These are phyloP conservation scores for Fusarium sp. DNA, from an alignment of 2,329 filamentous ascomycete genomes.

Conservation along the genomic window DNA sequence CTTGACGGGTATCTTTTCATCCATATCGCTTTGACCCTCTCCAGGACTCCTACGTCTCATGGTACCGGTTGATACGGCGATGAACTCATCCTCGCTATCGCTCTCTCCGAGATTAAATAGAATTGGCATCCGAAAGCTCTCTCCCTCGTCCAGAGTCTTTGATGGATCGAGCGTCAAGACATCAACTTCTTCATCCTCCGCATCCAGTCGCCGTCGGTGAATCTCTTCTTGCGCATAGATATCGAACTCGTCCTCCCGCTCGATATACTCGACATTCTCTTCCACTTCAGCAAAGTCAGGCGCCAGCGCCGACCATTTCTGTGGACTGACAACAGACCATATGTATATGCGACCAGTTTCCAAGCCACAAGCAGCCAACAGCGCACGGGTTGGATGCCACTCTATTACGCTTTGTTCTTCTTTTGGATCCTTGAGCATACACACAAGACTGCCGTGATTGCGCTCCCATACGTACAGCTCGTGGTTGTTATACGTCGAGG, in stretches of 20 bases:
- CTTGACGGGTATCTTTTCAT: conserved; percentile 54
- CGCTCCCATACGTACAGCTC: conserved; percentile 99
- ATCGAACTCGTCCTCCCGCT: conserved; percentile 97
- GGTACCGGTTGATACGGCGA: conserved; percentile 77
- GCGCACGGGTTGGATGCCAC: conserved; percentile 90
- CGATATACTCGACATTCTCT: conserved; percentile 97
- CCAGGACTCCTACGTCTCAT: conserved; percentile 88
- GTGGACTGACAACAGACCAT: conserved; percentile 94
- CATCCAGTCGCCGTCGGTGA: conserved; percentile 87
- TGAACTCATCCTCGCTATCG: conserved; percentile 92
- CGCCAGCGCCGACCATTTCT: conserved; percentile 96
- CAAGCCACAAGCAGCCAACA: conserved; percentile 90
- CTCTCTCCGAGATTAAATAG: conserved; percentile 93
- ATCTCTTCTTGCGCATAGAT: conserved; percentile 96
- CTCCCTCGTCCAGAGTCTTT: conserved; percentile 68
- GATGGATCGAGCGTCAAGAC: conserved; percentile 81
- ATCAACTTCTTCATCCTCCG: conserved; percentile 94
- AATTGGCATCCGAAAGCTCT: conserved; percentile 89
- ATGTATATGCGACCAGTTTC: conserved; percentile 95
- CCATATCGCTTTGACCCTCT: conserved; percentile 71
- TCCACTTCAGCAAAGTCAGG: conserved; percentile 98
- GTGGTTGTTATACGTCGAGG: conserved; percentile 97
- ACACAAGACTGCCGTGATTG: conserved; percentile 90
- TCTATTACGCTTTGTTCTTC: conserved; percentile 97
- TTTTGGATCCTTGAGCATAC: conserved; percentile 95